These are phyloP conservation scores for Suillus alpinus DNA, from an alignment of 768 basidiomycete species.

Conservation along the genomic window DNA sequence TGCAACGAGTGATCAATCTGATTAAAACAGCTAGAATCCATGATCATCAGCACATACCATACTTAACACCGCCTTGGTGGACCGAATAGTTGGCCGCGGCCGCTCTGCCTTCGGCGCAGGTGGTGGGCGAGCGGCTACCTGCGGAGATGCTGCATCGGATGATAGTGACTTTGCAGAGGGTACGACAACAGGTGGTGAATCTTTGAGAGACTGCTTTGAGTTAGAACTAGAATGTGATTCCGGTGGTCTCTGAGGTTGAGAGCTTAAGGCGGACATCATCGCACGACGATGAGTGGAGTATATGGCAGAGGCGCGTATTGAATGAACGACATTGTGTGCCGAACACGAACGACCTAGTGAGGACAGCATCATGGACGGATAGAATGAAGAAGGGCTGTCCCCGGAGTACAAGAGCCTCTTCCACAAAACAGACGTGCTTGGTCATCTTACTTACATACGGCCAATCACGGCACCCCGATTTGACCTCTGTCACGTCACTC, in stretches of 20 bases:
- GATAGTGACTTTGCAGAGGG: conserved; percentile 47
- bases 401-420: neutral
- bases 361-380: neutral
- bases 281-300: conserved; percentile 43
- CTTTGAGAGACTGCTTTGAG: conserved; percentile 26
- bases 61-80: conserved; percentile 74
- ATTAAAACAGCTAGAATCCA: neutral
- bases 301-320: neutral
- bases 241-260: conserved; percentile 22
- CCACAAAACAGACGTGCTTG: neutral
- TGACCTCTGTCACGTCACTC: neutral
- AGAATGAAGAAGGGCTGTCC: neutral
- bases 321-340: neutral
- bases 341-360: neutral
- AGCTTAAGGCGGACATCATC: conserved; percentile 65
- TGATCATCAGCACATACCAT: conserved; percentile 51
- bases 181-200: conserved; percentile 52
- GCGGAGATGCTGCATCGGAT: conserved; percentile 64
- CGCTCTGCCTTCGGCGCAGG: conserved; percentile 63
- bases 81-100: conserved; percentile 60
- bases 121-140: conserved; percentile 70
- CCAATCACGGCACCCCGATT: neutral
- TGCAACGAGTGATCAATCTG: conserved; percentile 29
- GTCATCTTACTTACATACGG: neutral
- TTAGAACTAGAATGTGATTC: conserved; percentile 13